Percentiles rank a stretch among this genome's conserved stretches.
Conservation (phyloP, 176 grass and related monocot genomes). For the Bothriochloa decipiens region DNA sequence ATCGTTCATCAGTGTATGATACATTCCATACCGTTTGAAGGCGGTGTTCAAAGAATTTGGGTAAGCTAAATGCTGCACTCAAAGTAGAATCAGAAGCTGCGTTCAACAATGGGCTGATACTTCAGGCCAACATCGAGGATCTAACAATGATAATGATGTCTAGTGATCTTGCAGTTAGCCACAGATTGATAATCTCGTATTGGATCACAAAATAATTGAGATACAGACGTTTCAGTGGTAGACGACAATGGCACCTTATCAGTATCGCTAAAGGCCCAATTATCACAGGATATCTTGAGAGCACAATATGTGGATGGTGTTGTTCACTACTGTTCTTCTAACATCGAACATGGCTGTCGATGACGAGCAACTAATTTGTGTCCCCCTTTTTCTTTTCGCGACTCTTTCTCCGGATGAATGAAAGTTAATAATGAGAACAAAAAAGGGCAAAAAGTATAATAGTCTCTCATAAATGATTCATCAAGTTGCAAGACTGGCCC, state of each 20-base stretch:
- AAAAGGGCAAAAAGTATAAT: background rate
- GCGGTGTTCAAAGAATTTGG: too few relatives aligned
- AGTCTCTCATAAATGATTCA: background rate
- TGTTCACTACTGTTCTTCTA: background rate
- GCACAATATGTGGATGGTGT: background rate
- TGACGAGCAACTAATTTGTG: slow-evolving; percentile 2
- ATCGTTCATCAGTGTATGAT: background rate
- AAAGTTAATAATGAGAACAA: background rate
- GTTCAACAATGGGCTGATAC: background rate
- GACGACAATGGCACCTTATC: slow-evolving; percentile 1
- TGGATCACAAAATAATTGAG: background rate
- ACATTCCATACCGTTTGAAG: background rate
- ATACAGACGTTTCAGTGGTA: background rate
- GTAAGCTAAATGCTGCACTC: background rate
- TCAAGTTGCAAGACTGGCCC: slow-evolving; percentile 10
- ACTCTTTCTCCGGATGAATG: background rate
- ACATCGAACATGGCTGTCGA: background rate
- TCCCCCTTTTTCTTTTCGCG: background rate
- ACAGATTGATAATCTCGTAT: background rate
- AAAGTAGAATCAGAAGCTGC: background rate
- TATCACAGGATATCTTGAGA: background rate
- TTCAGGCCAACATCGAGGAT: background rate
- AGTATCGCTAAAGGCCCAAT: background rate
- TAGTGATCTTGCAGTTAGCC: background rate
- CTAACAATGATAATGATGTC: background rate